Base-by-base conservation (phyloP, 2,329 filamentous ascomycete species). In the Aspergillus fischeri region DNA sequence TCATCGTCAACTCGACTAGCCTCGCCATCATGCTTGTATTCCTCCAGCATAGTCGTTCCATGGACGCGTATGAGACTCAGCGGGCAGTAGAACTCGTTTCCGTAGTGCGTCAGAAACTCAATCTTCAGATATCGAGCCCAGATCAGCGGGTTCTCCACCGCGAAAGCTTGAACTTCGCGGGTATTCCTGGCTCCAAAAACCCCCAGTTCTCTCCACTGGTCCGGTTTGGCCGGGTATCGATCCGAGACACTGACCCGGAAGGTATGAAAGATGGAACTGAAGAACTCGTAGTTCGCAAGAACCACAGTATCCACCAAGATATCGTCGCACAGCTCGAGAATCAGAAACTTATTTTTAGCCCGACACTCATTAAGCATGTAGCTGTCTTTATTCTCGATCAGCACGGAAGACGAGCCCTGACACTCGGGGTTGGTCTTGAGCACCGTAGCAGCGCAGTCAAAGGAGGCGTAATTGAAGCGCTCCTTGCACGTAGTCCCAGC, bases 221-320 rank as follows among this genome's bases (percentile, higher is more conserved):
- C 92, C 55, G 85, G 75, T 74, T 97, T 97, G 54, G 94, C 90
- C 0, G 94, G 94, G 73, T 97, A 97, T 56, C 91, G 86, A 76
- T 97, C 94, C 57, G 92, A 95, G 50, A 97, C 93, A 70, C 91
- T 95, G 64, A 97, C 86, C 52, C 90, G 84, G 73, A 99, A 97
- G 50, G 87, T 89, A 53, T 92, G 88, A 66, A 97, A 90, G 83
- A 96, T 97, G 70, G 92, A 97, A 55, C 92, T 96, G 79, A 99
- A 99, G 79, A 99, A 99, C 73, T 99, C 94, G 67, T 95, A 99
- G 72, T 99, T 99, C 60, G 93, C 94, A 54, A 99, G 81, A n/a
- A 97, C 94, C 44, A 99, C 82, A 0, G 94, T 99, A 71, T 99
- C 94, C 57, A 99, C 89, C 48, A 96, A 82, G 48, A 87, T 89